Conservation (phyloP, 495 filamentous ascomycete genomes). For the Aspergillus mulundensis region DNA sequence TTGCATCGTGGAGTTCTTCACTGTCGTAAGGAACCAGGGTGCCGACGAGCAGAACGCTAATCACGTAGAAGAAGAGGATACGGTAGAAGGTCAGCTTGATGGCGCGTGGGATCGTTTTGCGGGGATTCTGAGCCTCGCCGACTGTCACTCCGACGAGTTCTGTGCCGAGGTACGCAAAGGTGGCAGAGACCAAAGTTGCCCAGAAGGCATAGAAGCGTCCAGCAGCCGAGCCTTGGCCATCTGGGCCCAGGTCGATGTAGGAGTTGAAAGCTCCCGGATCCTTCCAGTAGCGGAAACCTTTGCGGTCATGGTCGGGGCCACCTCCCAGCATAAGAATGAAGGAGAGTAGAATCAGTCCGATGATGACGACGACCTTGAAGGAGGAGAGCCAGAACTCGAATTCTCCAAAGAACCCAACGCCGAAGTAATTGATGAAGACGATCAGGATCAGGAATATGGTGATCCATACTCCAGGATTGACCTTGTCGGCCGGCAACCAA, state of each 20-base stretch:
- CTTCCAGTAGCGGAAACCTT: conserved; percentile 78
- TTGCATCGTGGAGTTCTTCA: conserved; percentile 51
- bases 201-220: conserved; percentile 71
- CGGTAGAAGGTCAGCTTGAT: conserved; percentile 80
- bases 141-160: conserved; percentile 73
- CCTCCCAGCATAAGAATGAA: conserved; percentile 70
- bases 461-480: conserved; percentile 52
- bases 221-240: conserved; percentile 26
- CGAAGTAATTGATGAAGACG: conserved; percentile 52
- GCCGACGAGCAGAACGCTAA: conserved; percentile 50
- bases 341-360: conserved; percentile 63
- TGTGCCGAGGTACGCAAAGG: conserved; percentile 80
- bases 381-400: conserved; percentile 78
- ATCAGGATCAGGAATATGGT: conserved; percentile 51
- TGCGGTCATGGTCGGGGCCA: conserved; percentile 63
- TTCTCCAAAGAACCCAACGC: conserved; percentile 70
- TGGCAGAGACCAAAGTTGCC: conserved; percentile 71
- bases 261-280: conserved; percentile 58
- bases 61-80: conserved; percentile 75
- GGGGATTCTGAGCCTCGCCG: conserved; percentile 71
- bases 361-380: conserved; percentile 69
- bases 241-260: conserved; percentile 27
- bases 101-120: conserved; percentile 70
- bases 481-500: conserved; percentile 50
- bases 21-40: conserved; percentile 56